Percentiles rank a stretch among this genome's conserved stretches.
Conservation (phyloP, 495 filamentous ascomycete species). For the Extremus antarcticus region DNA sequence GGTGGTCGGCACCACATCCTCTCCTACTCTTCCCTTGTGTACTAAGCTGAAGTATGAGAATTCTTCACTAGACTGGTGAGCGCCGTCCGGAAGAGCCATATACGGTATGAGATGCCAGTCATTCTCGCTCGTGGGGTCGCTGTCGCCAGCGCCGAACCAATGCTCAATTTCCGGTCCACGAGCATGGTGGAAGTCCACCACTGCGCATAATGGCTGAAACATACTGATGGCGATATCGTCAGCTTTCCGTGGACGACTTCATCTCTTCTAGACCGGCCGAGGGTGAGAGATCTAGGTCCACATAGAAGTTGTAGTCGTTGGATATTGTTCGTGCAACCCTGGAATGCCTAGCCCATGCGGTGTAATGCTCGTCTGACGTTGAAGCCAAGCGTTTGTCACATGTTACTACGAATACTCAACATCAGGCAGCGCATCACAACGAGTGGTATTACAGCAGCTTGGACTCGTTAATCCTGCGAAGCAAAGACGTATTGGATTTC, state of each 20-base stretch:
- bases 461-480: too few species aligned
- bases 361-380: too few species aligned
- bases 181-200: conserved; percentile 96
- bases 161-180: conserved; percentile 88
- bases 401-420: too few species aligned
- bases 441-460: too few species aligned
- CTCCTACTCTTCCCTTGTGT: conserved; percentile 39
- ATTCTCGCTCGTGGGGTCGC: conserved; percentile 72
- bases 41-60: conserved; percentile 97
- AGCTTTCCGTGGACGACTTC: neutral
- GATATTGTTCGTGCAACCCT: too few species aligned
- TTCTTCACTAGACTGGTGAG: conserved; percentile 82
- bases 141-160: conserved; percentile 75
- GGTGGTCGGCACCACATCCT: conserved; percentile 43
- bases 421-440: too few species aligned
- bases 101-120: conserved; percentile 91
- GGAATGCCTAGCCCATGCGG: too few species aligned
- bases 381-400: too few species aligned
- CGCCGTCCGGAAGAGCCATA: conserved; percentile 95
- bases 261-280: neutral
- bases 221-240: neutral
- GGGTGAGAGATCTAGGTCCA: too few species aligned
- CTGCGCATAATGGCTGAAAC: conserved; percentile 57
- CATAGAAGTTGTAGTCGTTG: too few species aligned
- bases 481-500: too few species aligned